Base-by-base conservation (phyloP, 805 yeast genomes). In the Debaryomyces castellii region DNA sequence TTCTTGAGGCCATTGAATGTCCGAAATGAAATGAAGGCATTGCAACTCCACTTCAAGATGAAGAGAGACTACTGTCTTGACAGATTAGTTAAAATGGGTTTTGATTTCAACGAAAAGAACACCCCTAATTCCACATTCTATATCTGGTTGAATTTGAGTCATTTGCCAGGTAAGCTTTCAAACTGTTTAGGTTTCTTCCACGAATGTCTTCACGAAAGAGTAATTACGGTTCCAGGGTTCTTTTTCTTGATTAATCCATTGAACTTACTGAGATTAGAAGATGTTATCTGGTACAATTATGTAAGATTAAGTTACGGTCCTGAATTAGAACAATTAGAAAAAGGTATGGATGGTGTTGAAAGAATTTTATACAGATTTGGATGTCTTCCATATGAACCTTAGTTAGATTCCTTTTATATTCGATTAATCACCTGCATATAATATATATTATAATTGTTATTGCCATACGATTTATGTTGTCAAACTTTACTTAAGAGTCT, bases 181-280 rank as follows among this genome's bases (percentile, higher is more conserved):
- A 80, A 80, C 54, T 77, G 83, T 55, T 67, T 80, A 35, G 85
- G 85, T 0, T 80, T 80, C 53, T 80, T 80, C 73, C 85, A 80
- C 56, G 85, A 80, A 59, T 78, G 82, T 48, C 63, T 80, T 36
- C 83, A 79, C 53, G 83, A 80, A 52, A 74, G 74, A 52, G 82
- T 79, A 10, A 80, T 80, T 55, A 75, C 77, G 25, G 85, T 80
- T 16, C 85, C 85, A 3, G 85, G 85, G 2, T 80, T 80, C 50
- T 80, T 80, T 66, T 80, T 80, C 57, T 79, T 80, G 56, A 70
- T 80, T 51, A 80, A 80, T 51, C 85, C 85, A 3, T 74, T 71
- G 47, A 72, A 72, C 57, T 67, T 73, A 57, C 62, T 71, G 5
- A 58, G 64, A 17, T 62, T 80, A 42, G 79, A 71, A 47, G 85